Evolutionary conservation across 2,329 filamentous ascomycete genomes (phyloP), one percentile per base, ranked within the genome.

Genomic region (Ophiosphaerella korrae): DNA sequence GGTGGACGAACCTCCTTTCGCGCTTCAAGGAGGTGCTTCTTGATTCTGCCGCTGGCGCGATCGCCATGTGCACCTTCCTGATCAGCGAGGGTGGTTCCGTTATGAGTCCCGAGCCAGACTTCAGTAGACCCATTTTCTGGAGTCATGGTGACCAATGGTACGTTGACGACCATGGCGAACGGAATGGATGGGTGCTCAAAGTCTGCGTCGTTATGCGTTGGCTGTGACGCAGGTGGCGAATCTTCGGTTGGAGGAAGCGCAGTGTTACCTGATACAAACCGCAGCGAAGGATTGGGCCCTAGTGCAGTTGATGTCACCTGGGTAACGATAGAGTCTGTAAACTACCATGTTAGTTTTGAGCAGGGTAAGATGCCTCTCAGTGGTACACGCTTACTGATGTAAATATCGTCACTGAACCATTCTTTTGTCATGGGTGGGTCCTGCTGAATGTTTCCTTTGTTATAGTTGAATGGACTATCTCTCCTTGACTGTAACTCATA

Each of bases 391-490:
- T 43, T 67, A 84, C 82, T 87, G 9, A 80, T 66, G 48, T 85
- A 84, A 23, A 86, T 80, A 0, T 63, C 55, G 7, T 63, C 54
- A 26, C 48, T 60, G 43, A 69, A 71, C 57, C 54, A 67, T 37
- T 81, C 68, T 0, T 72, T 68, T 0, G 80, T 77, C 2, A 82
- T 77, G 0, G 82, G 82, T 0, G 84, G 75, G 55, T 86, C 83
- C 62, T 87, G 84, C 54, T 87, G 84, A 31, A 86, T 74, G 55
- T 86, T 87, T 1, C 81, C 82, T 41, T 78, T 78, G 60, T 86
- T 86, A 63, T 86, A 86, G 58, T 87, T 87, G 74, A 80, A 87
- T 0, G 80, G 78, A 13, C 82, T 75, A 16, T 84, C 77, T 2
- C 82, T 82, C 29, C 75, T 71, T 0, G 72, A 74, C 49, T 82